These are phyloP conservation scores for Hypomontagnella submonticulosa DNA, from an alignment of 495 filamentous ascomycete species.

Conservation along the genomic window DNA sequence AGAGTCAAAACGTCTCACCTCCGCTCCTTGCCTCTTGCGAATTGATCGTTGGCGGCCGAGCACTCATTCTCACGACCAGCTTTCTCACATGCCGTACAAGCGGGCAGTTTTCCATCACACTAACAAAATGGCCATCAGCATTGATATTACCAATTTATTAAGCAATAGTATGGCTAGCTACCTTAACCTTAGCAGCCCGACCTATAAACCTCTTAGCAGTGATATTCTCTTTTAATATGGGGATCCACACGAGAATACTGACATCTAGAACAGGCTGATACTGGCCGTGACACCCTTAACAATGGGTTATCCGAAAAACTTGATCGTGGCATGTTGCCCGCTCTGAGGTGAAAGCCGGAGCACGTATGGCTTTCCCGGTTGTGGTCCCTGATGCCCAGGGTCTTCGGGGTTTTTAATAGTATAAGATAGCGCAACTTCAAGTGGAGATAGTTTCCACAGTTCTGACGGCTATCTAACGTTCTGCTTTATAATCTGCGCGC, in stretches of 20 bases:
- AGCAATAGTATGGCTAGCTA: constrained; percentile 34
- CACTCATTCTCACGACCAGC: constrained; percentile 82
- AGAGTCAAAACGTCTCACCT: constrained; percentile 57
- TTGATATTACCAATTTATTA: neutral
- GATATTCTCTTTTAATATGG: constrained; percentile 19
- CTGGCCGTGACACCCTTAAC: constrained; percentile 88
- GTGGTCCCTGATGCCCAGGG: constrained; percentile 25
- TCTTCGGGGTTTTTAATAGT: constrained; percentile 28
- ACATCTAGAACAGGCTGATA: constrained; percentile 93
- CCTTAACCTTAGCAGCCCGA: constrained; percentile 88
- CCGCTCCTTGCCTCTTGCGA: constrained; percentile 91
- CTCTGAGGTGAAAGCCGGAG: constrained; percentile 27
- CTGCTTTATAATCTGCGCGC: constrained; percentile 17
- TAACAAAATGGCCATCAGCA: constrained; percentile 45
- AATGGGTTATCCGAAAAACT: constrained; percentile 76
- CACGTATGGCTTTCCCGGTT: constrained; percentile 29
- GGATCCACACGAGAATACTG: constrained; percentile 39
- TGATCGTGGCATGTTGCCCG: constrained; percentile 53
- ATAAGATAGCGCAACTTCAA: constrained; percentile 34
- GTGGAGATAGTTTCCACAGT: constrained; percentile 38
- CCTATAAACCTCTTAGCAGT: constrained; percentile 52
- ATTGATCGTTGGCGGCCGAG: constrained; percentile 93
- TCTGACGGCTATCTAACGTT: constrained; percentile 18
- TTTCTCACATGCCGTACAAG: constrained; percentile 91
- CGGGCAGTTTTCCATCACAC: constrained; percentile 94